A percentile compares a stretch with the other conserved stretches of the same genome.
Evolutionary conservation across 1,139 yeast genomes (phyloP).

Genomic region (Casaregolazyma suthepensis): DNA sequence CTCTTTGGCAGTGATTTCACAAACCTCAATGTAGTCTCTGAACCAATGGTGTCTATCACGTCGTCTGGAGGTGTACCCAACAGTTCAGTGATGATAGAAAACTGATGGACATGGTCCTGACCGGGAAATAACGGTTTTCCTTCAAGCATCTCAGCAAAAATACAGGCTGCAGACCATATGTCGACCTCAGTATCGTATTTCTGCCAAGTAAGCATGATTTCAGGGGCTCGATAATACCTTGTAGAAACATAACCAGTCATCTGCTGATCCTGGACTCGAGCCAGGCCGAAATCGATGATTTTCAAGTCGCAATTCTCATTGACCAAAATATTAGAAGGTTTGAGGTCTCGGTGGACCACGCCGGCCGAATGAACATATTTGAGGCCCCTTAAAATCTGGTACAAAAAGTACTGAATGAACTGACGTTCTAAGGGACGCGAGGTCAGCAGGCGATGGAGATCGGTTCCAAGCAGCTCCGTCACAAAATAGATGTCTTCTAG

Average conservation of each 20-base stretch:
- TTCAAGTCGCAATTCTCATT: constrained; percentile 95
- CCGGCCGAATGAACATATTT: constrained; percentile 97
- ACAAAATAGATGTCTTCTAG: constrained; percentile 95
- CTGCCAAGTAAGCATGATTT: constrained; percentile 99
- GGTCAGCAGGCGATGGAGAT: constrained; percentile 81
- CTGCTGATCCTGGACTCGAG: constrained; percentile 96
- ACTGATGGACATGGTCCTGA: constrained; percentile 96
- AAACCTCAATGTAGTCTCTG: constrained; percentile 89
- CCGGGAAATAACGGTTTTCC: constrained; percentile 99
- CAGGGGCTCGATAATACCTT: constrained; percentile 96
- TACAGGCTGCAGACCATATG: constrained; percentile 99
- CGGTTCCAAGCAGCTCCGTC: constrained; percentile 95
- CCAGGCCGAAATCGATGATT: constrained; percentile 95
- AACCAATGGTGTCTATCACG: constrained; percentile 91
- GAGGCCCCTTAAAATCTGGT: constrained; percentile 86
- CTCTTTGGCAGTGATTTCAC: constrained; percentile 91
- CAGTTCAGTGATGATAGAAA: constrained; percentile 90
- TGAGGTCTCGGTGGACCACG: constrained; percentile 90
- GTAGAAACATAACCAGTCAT: constrained; percentile 99
- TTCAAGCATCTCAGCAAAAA: constrained; percentile 96
- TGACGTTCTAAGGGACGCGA: constrained; percentile 93
- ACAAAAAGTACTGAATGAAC: constrained; percentile 91
- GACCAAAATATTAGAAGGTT: constrained; percentile 86
- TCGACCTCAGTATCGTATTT: constrained; percentile 98
- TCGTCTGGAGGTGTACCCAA: constrained; percentile 96